Conservation (phyloP, 192 early-diverging fungal species). For the Backusella parvicylindrica region DNA sequence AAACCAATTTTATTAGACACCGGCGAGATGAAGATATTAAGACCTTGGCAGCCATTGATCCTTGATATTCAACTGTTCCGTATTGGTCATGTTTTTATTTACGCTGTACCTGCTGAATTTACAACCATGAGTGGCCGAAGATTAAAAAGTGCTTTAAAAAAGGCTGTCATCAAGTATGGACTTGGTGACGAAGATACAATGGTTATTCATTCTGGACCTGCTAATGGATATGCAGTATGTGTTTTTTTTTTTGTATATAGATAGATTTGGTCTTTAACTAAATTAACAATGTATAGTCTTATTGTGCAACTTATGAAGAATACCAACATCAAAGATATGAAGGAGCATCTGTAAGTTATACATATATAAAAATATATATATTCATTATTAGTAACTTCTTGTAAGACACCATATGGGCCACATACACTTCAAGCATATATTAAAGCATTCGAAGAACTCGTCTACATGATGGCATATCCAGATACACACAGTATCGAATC, state of each 20-base stretch:
- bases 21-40: conserved; percentile 45
- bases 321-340: conserved; percentile 62
- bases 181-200: conserved; percentile 42
- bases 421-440: conserved; percentile 54
- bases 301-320: conserved; percentile 56
- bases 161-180: conserved; percentile 26
- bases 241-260: background rate
- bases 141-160: conserved; percentile 12
- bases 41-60: conserved; percentile 46
- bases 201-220: conserved; percentile 48
- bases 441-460: conserved; percentile 45
- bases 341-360: conserved; percentile 38
- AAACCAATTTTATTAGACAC: conserved; percentile 57
- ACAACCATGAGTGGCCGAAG: conserved; percentile 63
- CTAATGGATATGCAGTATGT: conserved; percentile 56
- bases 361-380: background rate
- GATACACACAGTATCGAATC: background rate
- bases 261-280: background rate
- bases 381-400: background rate
- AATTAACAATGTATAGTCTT: conserved; percentile 15
- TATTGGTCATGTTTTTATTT: conserved; percentile 41
- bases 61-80: conserved; percentile 51
- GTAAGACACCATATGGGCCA: conserved; percentile 51
- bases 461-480: conserved; percentile 37
- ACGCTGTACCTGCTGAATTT: conserved; percentile 55